Base-by-base conservation (phyloP, 805 yeast genomes). In the Saccharomycopsis sp. region DNA sequence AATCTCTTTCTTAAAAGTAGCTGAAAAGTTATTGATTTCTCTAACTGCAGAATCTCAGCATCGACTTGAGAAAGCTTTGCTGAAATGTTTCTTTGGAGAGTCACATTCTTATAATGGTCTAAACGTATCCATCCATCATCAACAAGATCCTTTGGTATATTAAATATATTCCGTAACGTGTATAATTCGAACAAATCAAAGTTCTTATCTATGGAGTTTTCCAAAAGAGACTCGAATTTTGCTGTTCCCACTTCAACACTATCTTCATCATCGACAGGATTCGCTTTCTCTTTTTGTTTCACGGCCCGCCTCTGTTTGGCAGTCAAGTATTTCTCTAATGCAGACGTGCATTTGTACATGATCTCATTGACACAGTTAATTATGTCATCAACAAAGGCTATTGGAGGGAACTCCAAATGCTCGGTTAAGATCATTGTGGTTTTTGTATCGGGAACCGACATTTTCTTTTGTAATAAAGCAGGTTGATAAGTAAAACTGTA, bases 131-230 rank as follows among this genome's bases (percentile, higher is more conserved):
- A 83, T 3, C 96, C 96, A 12, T 74, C 80, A 2, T 78, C 78
- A 0, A 86, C 76, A 38, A 89, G 73, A 14, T 84, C 87, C 3
- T 71, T 71, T 0, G 97, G 96, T 17, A 92, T 73, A 12, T 79
- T 79, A 57, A 92, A 75, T 12, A 92, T 81, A 68, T 92, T 92
- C 66, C 97, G 73, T 55, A 89, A 72, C 1, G 88, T 80, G 70
- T 92, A 92, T 38, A 90, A 73, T 71, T 92, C 97, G 65, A 89
- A 84, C 68, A 86, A 86, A 69, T 92, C 97, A 69, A 89, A 91
- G 68, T 88, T 88, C 64, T 78, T 78, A 71, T 91, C 96, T 9
- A 91, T 86, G 0, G 85, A 78, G 61, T 82, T 80, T 66, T 88
- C 96, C 57, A 92, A 66, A 23, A 88, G 69, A 0, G 91, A 82